Base-by-base conservation (phyloP, 495 filamentous ascomycete species). In the Neurospora intermedia region DNA sequence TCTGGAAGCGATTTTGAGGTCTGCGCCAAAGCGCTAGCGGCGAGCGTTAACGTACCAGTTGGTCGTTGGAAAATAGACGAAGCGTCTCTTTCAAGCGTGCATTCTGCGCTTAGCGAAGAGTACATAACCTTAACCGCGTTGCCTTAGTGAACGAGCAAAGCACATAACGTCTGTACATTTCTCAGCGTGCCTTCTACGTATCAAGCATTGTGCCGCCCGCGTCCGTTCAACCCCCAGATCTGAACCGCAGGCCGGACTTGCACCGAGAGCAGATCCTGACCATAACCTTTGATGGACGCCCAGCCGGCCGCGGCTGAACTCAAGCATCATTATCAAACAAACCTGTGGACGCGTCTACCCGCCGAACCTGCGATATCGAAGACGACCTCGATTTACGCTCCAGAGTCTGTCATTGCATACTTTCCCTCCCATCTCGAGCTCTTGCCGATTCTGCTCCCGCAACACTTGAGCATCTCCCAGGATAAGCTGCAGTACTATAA, bases 401-500 rank as follows among this genome's bases (percentile, higher is more conserved):
- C 78, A 43, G 78, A 80, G 16, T 72, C 77, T 20, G 66, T 76
- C 10, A 73, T 79, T 31, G 73, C 76, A 48, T 75, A 81, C 72
- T 82, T 83, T 70, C 73, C 81, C 48, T 70, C 82, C 6, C 82
- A 80, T 43, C 70, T 87, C 69, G 85, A 85, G 73, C 76, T 86
- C 69, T 76, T 85, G 7, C 84, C 85, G 27, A 83, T 83, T 75
- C 76, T 87, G 43, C 81, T 86, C 69, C 85, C 85, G 16, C 85
- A 87, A 72, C 85, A 88, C 69, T 75, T 83, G 27, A 86, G 83
- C 7, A 77, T 83, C 66, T 84, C 85, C 74, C 84, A 88, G 70
- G 85, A 84, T 71, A 85, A 86, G 73, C 83, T 89, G 48, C 83
- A 84, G 20, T 82, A 86, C 59, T 88, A 88, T 81, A 88, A 88